Evolutionary conservation across 345 rosid species (phyloP), one percentile per base, ranked within the genome.

Genomic region (Rhodamnia rubescens): DNA sequence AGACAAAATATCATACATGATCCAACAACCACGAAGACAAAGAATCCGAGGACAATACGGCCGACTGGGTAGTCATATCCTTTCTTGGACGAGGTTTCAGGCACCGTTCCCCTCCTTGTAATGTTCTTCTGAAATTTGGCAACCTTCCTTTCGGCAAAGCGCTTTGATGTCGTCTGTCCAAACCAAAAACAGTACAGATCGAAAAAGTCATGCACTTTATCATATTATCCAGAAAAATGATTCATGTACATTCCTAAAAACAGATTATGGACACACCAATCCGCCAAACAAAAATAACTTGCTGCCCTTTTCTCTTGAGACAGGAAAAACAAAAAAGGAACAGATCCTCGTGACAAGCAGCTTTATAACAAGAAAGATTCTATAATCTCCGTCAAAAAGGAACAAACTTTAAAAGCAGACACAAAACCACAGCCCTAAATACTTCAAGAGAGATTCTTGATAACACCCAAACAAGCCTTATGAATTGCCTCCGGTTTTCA

Each of bases 1-100:
- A 81, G 29, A 36, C 40, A n/a, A 51, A 32, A 57, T 42, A 49
- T 55, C 89, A 74, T 90, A 89, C 92, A 88, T 59, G 91, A 89
- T 47, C 92, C 92, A 22, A 91, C 55, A 14, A 88, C 91, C 26
- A 90, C 91, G 47, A 89, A 90, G 86, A 89, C 74, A 36, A 89
- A 82, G 87, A 91, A 84, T 15, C 91, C 91, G 32, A 91, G 91
- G 50, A 89, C 18, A 83, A 91, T 85, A 4, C 87, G 88, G 20
- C 91, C 91, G 52, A 91, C 85, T 2, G 92, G 90, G 82, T 84
- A 83, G 83, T 91, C 88, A 80, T 61, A 59, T 74, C 90, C 90
- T 83, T 91, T 89, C 86, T 86, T 87, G 40, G 75, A 32, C 20
- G 88, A 22, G 26, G 89, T 81, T 83, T 88, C 90, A 22, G 87